Conservation (phyloP, 805 yeast genomes). For the Schwanniomyces pseudopolymorphus region DNA sequence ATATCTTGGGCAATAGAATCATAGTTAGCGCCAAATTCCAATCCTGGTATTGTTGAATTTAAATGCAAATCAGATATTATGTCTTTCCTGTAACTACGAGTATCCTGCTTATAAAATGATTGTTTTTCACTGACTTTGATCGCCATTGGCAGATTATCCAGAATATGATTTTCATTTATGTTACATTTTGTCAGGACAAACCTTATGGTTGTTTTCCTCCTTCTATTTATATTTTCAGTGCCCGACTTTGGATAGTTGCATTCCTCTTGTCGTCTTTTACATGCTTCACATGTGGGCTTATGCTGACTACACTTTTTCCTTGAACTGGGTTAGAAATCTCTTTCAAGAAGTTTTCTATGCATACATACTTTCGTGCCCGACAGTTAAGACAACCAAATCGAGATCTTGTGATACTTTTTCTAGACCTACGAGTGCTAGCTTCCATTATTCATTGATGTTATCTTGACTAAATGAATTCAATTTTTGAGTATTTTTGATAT, state of each 20-base stretch:
- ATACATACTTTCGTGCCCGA: constrained; percentile 7
- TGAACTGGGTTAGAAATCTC: not conserved
- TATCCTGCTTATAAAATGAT: not conserved
- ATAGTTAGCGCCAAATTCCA: too few species aligned
- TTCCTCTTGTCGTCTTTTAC: constrained; percentile 3
- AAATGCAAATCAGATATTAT: too few species aligned
- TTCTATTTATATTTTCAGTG: constrained; percentile 2
- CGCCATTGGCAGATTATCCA: not conserved
- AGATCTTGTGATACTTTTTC: constrained; percentile 3
- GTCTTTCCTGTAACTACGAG: too few species aligned
- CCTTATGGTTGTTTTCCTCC: not conserved
- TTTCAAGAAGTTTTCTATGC: not conserved
- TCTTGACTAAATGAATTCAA: not conserved
- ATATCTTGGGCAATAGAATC: too few species aligned
- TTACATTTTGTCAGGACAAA: not conserved
- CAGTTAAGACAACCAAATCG: constrained; percentile 11
- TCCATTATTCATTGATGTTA: not conserved
- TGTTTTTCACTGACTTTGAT: not conserved
- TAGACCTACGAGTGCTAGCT: not conserved
- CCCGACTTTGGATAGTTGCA: constrained; percentile 9
- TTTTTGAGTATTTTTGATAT: not conserved
- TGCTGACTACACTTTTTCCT: constrained; percentile 14
- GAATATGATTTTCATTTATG: not conserved
- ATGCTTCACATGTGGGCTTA: constrained; percentile 11
- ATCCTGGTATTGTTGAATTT: too few species aligned